A percentile compares a stretch with the other conserved stretches of the same genome.
Evolutionary conservation across 1,284 basidiomycete species (phyloP).

Genomic region (Ceratobasidium theobromae): DNA sequence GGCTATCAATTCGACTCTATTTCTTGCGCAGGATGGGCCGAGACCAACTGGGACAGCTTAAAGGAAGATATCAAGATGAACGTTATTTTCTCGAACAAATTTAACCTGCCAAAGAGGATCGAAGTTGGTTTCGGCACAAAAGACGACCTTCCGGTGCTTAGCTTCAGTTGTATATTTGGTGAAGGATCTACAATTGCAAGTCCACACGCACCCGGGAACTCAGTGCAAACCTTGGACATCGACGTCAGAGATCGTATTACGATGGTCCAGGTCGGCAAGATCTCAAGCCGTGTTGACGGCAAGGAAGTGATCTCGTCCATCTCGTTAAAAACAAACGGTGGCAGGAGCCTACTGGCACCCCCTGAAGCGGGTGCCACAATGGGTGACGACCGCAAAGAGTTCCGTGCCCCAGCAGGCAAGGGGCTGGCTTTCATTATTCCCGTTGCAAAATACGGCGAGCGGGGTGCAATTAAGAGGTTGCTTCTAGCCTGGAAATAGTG

Average conservation of each 20-base stretch:
- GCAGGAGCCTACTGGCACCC: not conserved
- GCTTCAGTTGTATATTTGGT: not conserved
- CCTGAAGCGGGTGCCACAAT: not conserved
- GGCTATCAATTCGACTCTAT: not conserved
- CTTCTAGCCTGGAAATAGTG: not conserved
- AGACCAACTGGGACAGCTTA: not conserved
- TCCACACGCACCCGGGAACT: not conserved
- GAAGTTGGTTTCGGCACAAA: not conserved
- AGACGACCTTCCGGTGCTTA: not conserved
- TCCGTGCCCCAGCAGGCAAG: not conserved
- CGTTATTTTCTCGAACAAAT: not conserved
- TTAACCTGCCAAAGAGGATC: not conserved
- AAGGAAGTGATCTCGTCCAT: not conserved
- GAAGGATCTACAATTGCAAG: not conserved
- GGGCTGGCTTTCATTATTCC: not conserved
- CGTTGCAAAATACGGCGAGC: not conserved
- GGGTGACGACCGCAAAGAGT: not conserved
- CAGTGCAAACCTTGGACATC: not conserved
- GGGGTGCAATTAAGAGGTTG: not conserved
- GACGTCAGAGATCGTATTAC: not conserved
- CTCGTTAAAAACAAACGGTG: not conserved
- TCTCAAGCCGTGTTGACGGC: not conserved
- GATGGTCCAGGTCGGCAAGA: not conserved
- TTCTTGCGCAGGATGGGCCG: not conserved
- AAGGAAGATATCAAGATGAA: not conserved